Evolutionary conservation across 1,284 basidiomycete genomes (phyloP).

Genomic region (Ceratobasidium sp.): DNA sequence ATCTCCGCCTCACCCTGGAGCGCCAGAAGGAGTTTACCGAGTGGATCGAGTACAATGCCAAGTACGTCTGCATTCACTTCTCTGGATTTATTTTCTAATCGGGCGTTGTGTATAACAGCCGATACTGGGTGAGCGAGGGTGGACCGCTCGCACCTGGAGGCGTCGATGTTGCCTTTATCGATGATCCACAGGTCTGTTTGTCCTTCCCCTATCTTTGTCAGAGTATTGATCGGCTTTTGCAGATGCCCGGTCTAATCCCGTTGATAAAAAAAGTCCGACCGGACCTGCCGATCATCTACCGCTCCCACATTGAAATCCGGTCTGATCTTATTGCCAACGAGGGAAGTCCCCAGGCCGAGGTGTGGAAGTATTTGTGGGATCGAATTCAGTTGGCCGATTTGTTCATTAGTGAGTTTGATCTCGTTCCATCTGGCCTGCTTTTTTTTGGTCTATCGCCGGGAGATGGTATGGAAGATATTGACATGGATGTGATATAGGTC

Average conservation of each 20-base stretch:
- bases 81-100: too few relatives aligned
- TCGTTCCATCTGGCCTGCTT: too few relatives aligned
- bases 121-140: conserved; percentile 82
- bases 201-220: background rate
- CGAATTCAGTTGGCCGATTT: conserved; percentile 87
- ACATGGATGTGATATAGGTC: conserved; percentile 59
- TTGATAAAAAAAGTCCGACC: conserved; percentile 85
- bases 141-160: conserved; percentile 82
- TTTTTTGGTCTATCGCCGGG: too few relatives aligned
- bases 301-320: conserved; percentile 91
- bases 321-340: conserved; percentile 79
- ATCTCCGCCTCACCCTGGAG: conserved; percentile 78
- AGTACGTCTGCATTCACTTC: conserved; percentile 57
- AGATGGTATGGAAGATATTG: background rate
- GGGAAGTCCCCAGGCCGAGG: conserved; percentile 85
- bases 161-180: conserved; percentile 87
- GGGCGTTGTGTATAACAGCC: conserved; percentile 28
- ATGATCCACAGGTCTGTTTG: conserved; percentile 63
- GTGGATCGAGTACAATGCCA: conserved; percentile 80
- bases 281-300: conserved; percentile 85
- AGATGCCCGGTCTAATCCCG: conserved; percentile 89
- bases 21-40: conserved; percentile 77
- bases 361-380: conserved; percentile 91
- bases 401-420: conserved; percentile 74
- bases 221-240: conserved; percentile 51